These are phyloP conservation scores for Grifola frondosa DNA, from an alignment of 1,284 basidiomycete genomes.

Conservation along the genomic window DNA sequence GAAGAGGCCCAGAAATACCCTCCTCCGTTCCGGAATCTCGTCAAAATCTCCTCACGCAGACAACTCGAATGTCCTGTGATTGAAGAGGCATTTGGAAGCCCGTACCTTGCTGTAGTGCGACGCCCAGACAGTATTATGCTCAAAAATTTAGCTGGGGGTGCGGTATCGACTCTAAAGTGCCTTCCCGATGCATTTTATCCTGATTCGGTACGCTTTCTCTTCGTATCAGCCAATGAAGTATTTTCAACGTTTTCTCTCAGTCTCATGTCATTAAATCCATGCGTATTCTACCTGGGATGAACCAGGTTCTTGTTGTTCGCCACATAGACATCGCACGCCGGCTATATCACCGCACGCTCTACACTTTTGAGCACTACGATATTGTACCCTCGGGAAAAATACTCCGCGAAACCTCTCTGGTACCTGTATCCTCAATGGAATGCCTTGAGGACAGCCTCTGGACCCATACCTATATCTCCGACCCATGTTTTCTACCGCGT, in stretches of 20 bases:
- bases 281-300: constrained; percentile 54
- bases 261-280: constrained; percentile 48
- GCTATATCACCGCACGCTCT: constrained; percentile 10
- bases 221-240: too few species aligned
- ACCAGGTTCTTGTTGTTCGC: constrained; percentile 57
- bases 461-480: constrained; percentile 49
- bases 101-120: constrained; percentile 47
- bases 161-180: constrained; percentile 28
- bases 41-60: constrained; percentile 37
- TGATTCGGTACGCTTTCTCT: constrained; percentile 8
- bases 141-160: constrained; percentile 40
- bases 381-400: constrained; percentile 8
- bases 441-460: constrained; percentile 7
- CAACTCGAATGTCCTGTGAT: constrained; percentile 45
- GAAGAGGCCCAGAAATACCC: constrained; percentile 34
- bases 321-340: constrained; percentile 20
- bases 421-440: neutral
- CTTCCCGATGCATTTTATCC: neutral
- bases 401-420: constrained; percentile 16
- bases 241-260: constrained; percentile 20
- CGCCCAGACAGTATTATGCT: constrained; percentile 44
- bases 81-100: constrained; percentile 43
- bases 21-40: constrained; percentile 43
- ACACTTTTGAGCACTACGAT: constrained; percentile 21
- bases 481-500: constrained; percentile 38